Conservation (phyloP, 345 rosid genomes). For the Jatropha curcas region DNA sequence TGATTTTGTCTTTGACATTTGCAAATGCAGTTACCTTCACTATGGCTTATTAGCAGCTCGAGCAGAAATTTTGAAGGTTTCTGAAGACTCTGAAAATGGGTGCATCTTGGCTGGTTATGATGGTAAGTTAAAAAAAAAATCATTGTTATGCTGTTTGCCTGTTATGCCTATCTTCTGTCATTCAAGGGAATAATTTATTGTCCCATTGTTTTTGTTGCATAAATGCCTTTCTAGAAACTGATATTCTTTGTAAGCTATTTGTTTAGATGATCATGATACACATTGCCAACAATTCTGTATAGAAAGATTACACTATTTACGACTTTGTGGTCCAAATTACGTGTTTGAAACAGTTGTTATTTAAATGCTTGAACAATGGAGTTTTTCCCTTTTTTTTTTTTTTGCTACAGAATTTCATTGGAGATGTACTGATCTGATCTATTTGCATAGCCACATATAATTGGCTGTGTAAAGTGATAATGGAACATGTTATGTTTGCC, state of each 20-base stretch:
- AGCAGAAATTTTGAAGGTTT: slow-evolving; percentile 78
- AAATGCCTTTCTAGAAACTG: neutral
- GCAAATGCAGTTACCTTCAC: slow-evolving; percentile 71
- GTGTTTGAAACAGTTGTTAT: neutral
- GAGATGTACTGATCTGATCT: neutral
- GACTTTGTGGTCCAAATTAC: neutral
- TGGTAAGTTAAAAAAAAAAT: slow-evolving; percentile 46
- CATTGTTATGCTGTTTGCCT: slow-evolving; percentile 4
- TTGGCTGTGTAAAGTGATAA: slow-evolving; percentile 1
- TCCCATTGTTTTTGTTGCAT: neutral
- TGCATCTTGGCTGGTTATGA: slow-evolving; percentile 78
- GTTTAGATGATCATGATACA: no score
- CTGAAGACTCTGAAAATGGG: slow-evolving; percentile 68
- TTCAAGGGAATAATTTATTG: neutral
- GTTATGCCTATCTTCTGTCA: neutral
- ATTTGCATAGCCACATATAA: neutral
- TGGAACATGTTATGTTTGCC: neutral
- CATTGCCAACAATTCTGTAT: neutral
- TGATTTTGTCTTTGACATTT: slow-evolving; percentile 22
- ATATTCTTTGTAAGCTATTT: neutral
- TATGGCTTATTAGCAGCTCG: slow-evolving; percentile 97
- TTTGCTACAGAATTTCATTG: neutral
- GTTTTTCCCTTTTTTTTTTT: neutral
- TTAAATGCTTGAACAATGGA: neutral
- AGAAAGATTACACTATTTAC: neutral